Conservation (phyloP, 140 eudicot genomes). For the Anethum foeniculum region DNA sequence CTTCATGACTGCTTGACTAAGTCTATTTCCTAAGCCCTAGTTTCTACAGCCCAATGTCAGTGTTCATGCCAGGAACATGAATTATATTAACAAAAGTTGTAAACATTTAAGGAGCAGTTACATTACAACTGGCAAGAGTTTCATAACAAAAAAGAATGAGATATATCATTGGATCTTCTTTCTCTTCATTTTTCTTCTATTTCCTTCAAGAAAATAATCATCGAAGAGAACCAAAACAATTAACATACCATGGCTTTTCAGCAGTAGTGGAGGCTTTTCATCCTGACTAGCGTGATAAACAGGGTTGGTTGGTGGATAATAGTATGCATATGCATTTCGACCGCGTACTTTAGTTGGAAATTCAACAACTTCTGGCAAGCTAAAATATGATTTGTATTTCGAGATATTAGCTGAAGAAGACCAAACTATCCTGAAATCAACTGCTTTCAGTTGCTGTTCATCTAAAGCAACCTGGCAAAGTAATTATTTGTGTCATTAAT, state of each 20-base stretch:
- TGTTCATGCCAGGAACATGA: not conserved
- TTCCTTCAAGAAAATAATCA: not conserved
- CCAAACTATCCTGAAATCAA: slow-evolving; percentile 68
- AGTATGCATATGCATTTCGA: slow-evolving; percentile 79
- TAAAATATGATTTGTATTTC: slow-evolving; percentile 45
- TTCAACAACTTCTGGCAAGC: slow-evolving; percentile 81
- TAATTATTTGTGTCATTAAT: not conserved
- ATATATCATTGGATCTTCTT: not conserved
- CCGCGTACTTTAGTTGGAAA: slow-evolving; percentile 92
- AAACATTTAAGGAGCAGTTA: not conserved
- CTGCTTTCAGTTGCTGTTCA: slow-evolving; percentile 52
- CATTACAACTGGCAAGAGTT: not conserved
- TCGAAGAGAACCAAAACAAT: slow-evolving; percentile 7
- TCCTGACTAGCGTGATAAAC: slow-evolving; percentile 51
- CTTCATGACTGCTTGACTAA: slow-evolving; percentile 1
- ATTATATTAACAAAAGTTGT: not conserved
- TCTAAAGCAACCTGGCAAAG: slow-evolving; percentile 62
- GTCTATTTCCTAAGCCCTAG: not conserved
- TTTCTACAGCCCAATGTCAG: not conserved
- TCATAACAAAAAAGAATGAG: not conserved
- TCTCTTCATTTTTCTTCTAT: not conserved
- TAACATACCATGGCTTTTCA: slow-evolving; percentile 78
- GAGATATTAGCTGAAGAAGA: slow-evolving; percentile 73
- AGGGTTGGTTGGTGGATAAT: slow-evolving; percentile 88
- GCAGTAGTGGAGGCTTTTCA: slow-evolving; percentile 85